Conservation (phyloP, 305 asterid species). For the Ajuga reptans region DNA sequence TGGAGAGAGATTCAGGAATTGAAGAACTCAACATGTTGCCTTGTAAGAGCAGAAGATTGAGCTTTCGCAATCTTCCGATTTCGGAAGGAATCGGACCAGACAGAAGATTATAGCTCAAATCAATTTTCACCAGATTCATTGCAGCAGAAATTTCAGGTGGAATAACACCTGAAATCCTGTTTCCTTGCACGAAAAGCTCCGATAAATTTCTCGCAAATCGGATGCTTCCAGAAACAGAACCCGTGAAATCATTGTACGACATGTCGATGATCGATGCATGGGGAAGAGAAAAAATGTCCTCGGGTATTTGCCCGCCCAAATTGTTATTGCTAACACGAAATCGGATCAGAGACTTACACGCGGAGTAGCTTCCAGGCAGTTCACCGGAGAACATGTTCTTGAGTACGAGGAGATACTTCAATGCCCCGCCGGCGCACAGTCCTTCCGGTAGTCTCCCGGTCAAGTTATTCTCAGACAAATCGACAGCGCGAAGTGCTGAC, state of each 20-base stretch:
- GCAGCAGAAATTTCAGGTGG: constrained; percentile 64
- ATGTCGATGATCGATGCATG: constrained; percentile 65
- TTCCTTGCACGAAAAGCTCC: constrained; percentile 68
- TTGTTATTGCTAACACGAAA: constrained; percentile 59
- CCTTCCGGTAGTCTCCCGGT: constrained; percentile 58
- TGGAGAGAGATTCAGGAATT: constrained; percentile 61
- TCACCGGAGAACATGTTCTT: constrained; percentile 54
- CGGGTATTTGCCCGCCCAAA: constrained; percentile 55
- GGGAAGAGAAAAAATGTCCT: constrained; percentile 55
- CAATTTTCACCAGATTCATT: constrained; percentile 54
- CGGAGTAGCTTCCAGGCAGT: constrained; percentile 53
- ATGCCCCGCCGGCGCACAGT: constrained; percentile 50
- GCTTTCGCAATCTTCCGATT: constrained; percentile 51
- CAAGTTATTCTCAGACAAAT: constrained; percentile 68
- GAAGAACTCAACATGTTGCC: constrained; percentile 58
- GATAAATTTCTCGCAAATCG: constrained; percentile 55
- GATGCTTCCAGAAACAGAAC: constrained; percentile 41
- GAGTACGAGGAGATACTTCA: constrained; percentile 55
- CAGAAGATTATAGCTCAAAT: constrained; percentile 61
- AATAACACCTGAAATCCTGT: constrained; percentile 57
- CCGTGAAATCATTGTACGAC: constrained; percentile 47
- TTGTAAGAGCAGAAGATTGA: constrained; percentile 57
- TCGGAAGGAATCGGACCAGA: constrained; percentile 64
- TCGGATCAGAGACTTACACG: constrained; percentile 56
- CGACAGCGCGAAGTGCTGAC: constrained; percentile 47